Evolutionary conservation across 129 eudicot genomes (phyloP), one percentile per base, ranked within the genome.

Genomic region (Logfia minima): DNA sequence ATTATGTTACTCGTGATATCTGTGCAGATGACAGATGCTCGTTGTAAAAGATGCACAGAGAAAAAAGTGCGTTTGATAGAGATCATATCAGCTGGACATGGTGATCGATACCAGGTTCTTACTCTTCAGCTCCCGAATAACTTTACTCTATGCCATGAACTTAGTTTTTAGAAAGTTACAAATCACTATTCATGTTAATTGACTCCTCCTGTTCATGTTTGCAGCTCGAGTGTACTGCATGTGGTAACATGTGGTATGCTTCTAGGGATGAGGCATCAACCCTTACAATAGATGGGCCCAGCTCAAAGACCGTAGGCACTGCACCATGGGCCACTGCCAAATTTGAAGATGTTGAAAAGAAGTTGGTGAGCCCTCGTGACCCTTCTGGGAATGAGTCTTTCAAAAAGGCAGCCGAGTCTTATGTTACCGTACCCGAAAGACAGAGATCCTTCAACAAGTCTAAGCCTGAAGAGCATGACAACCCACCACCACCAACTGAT

Each of bases 1-100:
- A 23, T 32, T 32, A 62, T 74, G 58, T 21, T 37, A 48, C 55
- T 60, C 22, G 28, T 62, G 29, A 48, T 61, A 68, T 55, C 13
- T 82, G 34, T 56, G 39, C 91, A 93, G 98, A 93, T 93, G 98
- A 93, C 97, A 8, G 98, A 93, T 90, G 98, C 98, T 68, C 97
- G 97, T 35, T 93, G 98, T 82, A 85, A 81, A 74, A 90, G 98
- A 81, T 93, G 98, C 86, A 62, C 39, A 7, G 96, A 87, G 88
- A 93, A 85, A 65, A 88, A 90, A 85, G 98, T 90, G 66, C 92
- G 92, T 26, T 53, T 93, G 67, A 75, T 70, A 63, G 97, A 90
- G 62, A 90, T 93, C 77, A 90, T 90, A 48, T 90, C 92, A 87
- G 87, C 91, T 66, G 98, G 97, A 35, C 89, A 81, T 79, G 93